These are phyloP conservation scores for Camelina hispida DNA, from an alignment of 345 rosid species.

Conservation along the genomic window DNA sequence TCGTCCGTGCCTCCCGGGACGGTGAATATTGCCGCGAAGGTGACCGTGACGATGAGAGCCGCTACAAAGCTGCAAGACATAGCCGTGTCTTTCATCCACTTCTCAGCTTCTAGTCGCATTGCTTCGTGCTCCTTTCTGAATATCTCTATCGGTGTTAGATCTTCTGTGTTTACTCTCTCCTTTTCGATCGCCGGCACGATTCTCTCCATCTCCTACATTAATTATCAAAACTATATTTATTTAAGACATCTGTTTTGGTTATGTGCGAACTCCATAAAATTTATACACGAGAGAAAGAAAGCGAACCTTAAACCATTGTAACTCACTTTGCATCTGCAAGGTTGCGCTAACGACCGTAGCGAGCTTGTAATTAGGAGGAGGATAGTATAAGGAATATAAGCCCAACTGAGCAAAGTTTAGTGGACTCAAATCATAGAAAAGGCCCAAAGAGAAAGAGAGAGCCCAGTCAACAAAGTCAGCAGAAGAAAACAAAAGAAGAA, in stretches of 20 bases:
- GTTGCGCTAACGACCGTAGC: constrained; percentile 31
- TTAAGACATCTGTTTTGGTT: background rate
- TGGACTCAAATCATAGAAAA: too few relatives aligned
- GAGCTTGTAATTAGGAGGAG: constrained; percentile 34
- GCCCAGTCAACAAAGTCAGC: too few relatives aligned
- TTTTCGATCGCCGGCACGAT: constrained; percentile 29
- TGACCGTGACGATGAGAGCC: constrained; percentile 44
- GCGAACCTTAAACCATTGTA: constrained; percentile 48
- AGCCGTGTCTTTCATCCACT: constrained; percentile 50
- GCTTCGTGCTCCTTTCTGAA: constrained; percentile 39
- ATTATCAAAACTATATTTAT: background rate
- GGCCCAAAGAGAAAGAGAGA: too few relatives aligned
- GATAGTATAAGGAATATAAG: too few relatives aligned
- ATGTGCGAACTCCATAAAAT: too few relatives aligned
- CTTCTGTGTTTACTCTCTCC: constrained; percentile 31
- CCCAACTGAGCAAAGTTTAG: too few relatives aligned
- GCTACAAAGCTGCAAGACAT: constrained; percentile 44
- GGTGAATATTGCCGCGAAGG: constrained; percentile 48
- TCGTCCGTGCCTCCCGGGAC: constrained; percentile 44
- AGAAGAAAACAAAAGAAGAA: too few relatives aligned
- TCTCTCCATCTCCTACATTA: constrained; percentile 40
- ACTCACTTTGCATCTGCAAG: constrained; percentile 44
- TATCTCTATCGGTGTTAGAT: constrained; percentile 40
- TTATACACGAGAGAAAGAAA: constrained; percentile 5
- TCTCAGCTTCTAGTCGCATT: constrained; percentile 37